Percentiles rank a stretch among this genome's conserved stretches.
Evolutionary conservation across 1,139 yeast genomes (phyloP).

Genomic region (Zygoascus sp.): DNA sequence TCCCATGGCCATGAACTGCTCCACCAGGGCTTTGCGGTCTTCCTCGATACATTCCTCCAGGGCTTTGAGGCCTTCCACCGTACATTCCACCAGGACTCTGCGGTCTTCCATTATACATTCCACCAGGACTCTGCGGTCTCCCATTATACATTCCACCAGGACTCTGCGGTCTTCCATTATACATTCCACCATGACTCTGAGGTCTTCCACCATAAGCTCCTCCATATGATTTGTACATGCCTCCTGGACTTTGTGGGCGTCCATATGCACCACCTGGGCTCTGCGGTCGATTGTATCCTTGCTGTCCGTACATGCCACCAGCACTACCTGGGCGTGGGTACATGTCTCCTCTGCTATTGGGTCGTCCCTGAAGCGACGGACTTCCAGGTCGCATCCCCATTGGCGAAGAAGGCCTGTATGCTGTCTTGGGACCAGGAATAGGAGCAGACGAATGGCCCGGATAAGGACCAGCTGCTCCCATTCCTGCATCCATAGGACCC

Average conservation of each 20-base stretch:
- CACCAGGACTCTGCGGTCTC: conserved; percentile 3
- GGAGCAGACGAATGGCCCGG: not conserved
- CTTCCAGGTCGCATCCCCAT: not conserved
- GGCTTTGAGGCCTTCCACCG: not conserved
- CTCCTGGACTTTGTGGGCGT: not conserved
- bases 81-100: conserved; percentile 4
- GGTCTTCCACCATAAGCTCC: not conserved
- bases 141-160: not conserved
- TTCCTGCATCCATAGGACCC: not conserved
- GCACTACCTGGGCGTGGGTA: not conserved
- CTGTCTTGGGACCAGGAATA: not conserved
- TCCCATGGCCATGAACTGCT: no score
- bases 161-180: conserved; percentile 1
- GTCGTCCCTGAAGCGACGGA: not conserved
- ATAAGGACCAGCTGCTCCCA: not conserved
- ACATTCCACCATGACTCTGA: not conserved
- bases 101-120: not conserved
- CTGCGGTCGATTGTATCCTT: no score
- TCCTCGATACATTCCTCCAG: no score
- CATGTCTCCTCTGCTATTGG: not conserved
- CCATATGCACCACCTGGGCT: no score
- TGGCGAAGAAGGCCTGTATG: not conserved
- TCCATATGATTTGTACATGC: not conserved
- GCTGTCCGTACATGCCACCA: not conserved
- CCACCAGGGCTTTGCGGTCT: not conserved